Conservation (phyloP, 495 filamentous ascomycete genomes). For the Tetracladium marchalianum region DNA sequence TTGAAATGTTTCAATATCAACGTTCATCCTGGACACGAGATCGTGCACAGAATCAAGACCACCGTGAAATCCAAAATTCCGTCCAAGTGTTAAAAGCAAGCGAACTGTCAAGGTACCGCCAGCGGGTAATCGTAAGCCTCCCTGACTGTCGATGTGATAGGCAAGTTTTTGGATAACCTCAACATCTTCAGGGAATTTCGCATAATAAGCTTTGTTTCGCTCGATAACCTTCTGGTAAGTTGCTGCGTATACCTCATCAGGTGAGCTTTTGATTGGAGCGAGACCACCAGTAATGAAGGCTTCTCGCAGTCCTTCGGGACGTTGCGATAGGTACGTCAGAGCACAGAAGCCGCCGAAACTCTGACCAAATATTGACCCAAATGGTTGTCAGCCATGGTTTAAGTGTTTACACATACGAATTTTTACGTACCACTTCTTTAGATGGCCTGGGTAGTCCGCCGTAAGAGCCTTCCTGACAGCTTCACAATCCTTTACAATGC, state of each 20-base stretch:
- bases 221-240: conserved; percentile 51
- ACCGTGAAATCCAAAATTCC: conserved; percentile 67
- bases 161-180: conserved; percentile 56
- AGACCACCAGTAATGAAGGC: conserved; percentile 78
- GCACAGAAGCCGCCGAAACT: conserved; percentile 86
- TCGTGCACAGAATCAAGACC: conserved; percentile 61
- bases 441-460: conserved; percentile 53
- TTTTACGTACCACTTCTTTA: conserved; percentile 58
- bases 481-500: conserved; percentile 80
- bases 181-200: conserved; percentile 79
- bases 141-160: conserved; percentile 45
- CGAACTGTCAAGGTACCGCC: conserved; percentile 60
- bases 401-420: not conserved
- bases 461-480: conserved; percentile 70
- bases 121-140: conserved; percentile 45
- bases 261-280: conserved; percentile 57
- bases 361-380: conserved; percentile 62
- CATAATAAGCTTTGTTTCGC: conserved; percentile 66
- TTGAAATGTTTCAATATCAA: conserved; percentile 63
- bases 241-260: conserved; percentile 66
- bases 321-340: conserved; percentile 71
- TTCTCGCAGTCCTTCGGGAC: conserved; percentile 68
- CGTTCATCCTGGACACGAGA: conserved; percentile 54
- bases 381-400: too few relatives aligned
- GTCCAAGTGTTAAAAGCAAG: conserved; percentile 65